phyloP scores from a whole-genome alignment of 1,139 yeast genomes.

The Zygosaccharomyces pseudobailii region DNA sequence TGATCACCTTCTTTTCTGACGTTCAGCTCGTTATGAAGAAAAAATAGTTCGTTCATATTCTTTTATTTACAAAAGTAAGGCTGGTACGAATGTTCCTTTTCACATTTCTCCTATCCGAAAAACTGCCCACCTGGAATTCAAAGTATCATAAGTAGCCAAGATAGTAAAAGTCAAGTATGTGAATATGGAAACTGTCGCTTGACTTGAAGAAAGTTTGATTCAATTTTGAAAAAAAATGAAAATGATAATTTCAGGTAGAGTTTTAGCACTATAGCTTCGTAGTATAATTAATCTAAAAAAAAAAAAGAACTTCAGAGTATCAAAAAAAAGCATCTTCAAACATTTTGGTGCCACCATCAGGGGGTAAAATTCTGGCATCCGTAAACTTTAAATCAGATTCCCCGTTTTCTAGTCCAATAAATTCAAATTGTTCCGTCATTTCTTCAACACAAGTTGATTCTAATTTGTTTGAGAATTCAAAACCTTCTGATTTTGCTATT shows the following conservation, averaged over 20 bases:
- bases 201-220: too few relatives aligned
- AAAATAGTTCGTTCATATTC: not conserved
- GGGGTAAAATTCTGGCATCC: not conserved
- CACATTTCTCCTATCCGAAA: not conserved
- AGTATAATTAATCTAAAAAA: too few relatives aligned
- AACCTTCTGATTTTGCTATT: not conserved
- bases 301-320: not conserved
- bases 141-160: not conserved
- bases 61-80: too few relatives aligned
- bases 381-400: not conserved
- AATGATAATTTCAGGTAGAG: too few relatives aligned
- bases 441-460: not conserved
- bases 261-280: too few relatives aligned
- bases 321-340: not conserved
- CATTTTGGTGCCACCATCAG: not conserved
- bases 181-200: too few relatives aligned
- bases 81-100: too few relatives aligned
- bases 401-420: slow-evolving; percentile 1
- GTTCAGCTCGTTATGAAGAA: not conserved
- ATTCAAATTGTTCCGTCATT: slow-evolving; percentile 5
- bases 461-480: not conserved
- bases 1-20: not conserved
- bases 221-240: too few relatives aligned
- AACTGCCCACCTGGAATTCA: not conserved
- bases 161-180: too few relatives aligned